A percentile compares a stretch with the other conserved stretches of the same genome.
Evolutionary conservation across 768 basidiomycete genomes (phyloP).

Genomic region (Calocera viscosa): DNA sequence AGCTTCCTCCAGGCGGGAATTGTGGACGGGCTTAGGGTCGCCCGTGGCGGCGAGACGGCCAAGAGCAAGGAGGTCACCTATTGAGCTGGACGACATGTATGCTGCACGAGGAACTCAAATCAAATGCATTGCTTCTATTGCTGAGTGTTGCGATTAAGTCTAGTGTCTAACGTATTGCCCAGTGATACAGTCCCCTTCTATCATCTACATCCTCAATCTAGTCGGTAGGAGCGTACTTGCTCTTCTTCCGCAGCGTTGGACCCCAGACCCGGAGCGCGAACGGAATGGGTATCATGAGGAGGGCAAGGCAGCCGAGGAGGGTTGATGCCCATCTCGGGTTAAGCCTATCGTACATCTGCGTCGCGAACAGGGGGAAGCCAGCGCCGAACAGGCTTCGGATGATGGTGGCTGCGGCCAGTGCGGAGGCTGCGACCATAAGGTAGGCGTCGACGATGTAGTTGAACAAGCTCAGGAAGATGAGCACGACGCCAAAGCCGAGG

Average conservation of each 20-base stretch:
- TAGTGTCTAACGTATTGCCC: neutral
- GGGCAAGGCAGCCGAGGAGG: slow-evolving; percentile 27
- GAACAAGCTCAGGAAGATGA: slow-evolving; percentile 18
- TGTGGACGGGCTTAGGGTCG: neutral
- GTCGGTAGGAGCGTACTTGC: slow-evolving; percentile 13
- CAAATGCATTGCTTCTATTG: neutral
- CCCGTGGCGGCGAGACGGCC: neutral
- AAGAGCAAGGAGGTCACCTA: slow-evolving; percentile 5
- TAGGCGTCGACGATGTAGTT: neutral
- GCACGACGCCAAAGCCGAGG: slow-evolving; percentile 16
- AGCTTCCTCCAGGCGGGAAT: neutral
- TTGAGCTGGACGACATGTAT: neutral
- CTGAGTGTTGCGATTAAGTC: neutral
- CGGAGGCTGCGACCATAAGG: slow-evolving; percentile 17
- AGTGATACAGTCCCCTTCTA: neutral
- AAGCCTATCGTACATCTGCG: slow-evolving; percentile 29
- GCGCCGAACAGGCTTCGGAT: slow-evolving; percentile 19
- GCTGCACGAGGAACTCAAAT: neutral
- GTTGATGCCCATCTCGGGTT: slow-evolving; percentile 30
- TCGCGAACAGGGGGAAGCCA: slow-evolving; percentile 25
- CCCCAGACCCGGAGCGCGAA: slow-evolving; percentile 17
- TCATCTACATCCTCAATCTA: neutral
- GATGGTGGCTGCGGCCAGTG: slow-evolving; percentile 21
- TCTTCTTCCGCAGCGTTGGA: slow-evolving; percentile 10
- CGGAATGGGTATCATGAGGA: slow-evolving; percentile 23